Base-by-base conservation (phyloP, 805 yeast genomes). In the Candida ponderosae region DNA sequence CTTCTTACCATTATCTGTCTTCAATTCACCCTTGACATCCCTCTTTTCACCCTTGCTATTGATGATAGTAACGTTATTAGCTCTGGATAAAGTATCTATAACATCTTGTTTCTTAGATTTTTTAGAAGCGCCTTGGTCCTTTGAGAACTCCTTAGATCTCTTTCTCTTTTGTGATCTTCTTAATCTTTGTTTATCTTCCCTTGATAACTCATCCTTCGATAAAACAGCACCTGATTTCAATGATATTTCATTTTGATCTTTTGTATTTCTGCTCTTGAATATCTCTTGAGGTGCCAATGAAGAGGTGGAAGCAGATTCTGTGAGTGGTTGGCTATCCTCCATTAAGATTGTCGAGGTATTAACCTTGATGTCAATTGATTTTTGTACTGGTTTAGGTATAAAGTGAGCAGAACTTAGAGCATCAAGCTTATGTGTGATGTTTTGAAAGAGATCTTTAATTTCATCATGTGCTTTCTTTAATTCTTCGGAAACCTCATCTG, bases 261-360 rank as follows among this genome's bases (percentile, higher is more conserved):
- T 65, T 13, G 68, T 60, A 53, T 45, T 71, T 43, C 60, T 65
- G 7, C 67, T 57, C 54, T 69, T 75, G 61, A 81, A 93, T 8
- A 93, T 70, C 62, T 90, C 98, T 64, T 90, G 98, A 29, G 98
- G 98, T 3, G 98, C 98, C 50, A 93, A 69, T 34, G 83, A 74
- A 13, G 80, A 66, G 18, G 80, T 65, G 14, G 28, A 13, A 8
- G 28, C 7, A 2, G 93, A 76, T 63, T 84, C 69, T 28, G 88
- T 79, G 40, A 86, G 68, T 35, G 98, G 98, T 63, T 88, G 97
- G 2, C 96, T 93, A 54, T 93, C 97, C 62, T 90, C 98, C 95
- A 90, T 85, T 2, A 81, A 54, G 35, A 93, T 81, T 2, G 95
- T 73, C 5, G 95, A 80, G 0, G 84, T 70, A 39, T 89, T 82